Evolutionary conservation across 139 green algal species (phyloP).

Genomic region (Pleodorina starrii): DNA sequence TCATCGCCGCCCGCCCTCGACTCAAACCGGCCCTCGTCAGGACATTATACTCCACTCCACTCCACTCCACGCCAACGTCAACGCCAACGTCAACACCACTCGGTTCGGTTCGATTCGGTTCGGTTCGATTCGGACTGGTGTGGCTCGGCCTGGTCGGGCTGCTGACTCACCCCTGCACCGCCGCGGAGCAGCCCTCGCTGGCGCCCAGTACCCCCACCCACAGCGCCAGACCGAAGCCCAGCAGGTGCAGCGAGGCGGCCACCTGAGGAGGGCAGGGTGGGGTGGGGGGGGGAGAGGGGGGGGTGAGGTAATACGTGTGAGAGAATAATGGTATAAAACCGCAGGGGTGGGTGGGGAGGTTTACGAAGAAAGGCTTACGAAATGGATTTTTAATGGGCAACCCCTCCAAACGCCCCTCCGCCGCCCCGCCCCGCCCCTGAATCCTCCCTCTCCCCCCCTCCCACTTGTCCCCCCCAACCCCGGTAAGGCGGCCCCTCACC

Average conservation of each 20-base stretch:
- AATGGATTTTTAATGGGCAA: not conserved
- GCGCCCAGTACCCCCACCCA: conserved; percentile 45
- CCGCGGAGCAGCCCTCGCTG: conserved; percentile 38
- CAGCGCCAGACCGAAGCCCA: conserved; percentile 32
- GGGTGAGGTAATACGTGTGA: not conserved
- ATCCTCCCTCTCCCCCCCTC: not conserved
- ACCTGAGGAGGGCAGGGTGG: not conserved
- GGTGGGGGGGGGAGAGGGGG: not conserved
- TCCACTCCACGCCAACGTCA: too few species aligned
- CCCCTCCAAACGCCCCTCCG: not conserved
- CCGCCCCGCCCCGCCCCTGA: too few species aligned
- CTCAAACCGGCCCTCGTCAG: too few species aligned
- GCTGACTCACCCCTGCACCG: conserved; percentile 49
- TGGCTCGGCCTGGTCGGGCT: too few species aligned
- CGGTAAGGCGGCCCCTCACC: not conserved
- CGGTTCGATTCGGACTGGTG: too few species aligned
- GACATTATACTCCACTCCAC: too few species aligned
- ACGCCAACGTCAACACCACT: too few species aligned
- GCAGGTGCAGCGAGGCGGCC: conserved; percentile 34
- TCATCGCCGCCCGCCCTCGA: too few species aligned
- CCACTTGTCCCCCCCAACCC: not conserved
- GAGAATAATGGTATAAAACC: too few species aligned
- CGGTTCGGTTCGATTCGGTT: too few species aligned
- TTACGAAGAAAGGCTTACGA: too few species aligned
- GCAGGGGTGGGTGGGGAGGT: too few species aligned